phyloP scores from a whole-genome alignment of 73 alveolate genomes.

The Tetrahymena borealis region DNA sequence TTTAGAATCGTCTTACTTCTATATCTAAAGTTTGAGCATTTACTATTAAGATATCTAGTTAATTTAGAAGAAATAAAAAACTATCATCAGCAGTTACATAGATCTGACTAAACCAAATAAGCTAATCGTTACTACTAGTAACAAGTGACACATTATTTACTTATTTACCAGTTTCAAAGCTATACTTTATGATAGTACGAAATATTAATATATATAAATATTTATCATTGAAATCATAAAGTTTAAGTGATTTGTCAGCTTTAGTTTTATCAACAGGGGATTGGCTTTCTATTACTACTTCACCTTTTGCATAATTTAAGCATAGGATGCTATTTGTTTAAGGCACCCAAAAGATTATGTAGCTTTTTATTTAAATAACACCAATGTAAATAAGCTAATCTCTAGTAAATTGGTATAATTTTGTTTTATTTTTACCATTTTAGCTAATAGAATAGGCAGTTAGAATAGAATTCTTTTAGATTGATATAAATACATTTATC shows the following conservation, averaged over 20 bases:
- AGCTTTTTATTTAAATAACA: not conserved
- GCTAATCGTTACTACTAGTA: not conserved
- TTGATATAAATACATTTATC: not conserved
- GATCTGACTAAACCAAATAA: not conserved
- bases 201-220: not conserved
- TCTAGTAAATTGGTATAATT: not conserved
- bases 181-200: not conserved
- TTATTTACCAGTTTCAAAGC: not conserved
- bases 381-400: not conserved
- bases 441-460: not conserved
- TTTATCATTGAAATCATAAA: not conserved
- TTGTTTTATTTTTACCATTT: not conserved
- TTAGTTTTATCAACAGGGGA: not conserved
- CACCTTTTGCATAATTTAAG: not conserved
- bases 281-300: not conserved
- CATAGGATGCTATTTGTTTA: not conserved
- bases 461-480: not conserved
- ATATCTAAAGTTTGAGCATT: not conserved
- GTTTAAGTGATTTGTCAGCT: not conserved
- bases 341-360: not conserved
- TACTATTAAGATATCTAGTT: not conserved
- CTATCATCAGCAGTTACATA: not conserved
- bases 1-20: not conserved
- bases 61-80: not conserved
- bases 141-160: not conserved